A percentile compares a stretch with the other conserved stretches of the same genome.
Evolutionary conservation across 805 yeast species (phyloP).

Genomic region (Starmerella powellii): DNA sequence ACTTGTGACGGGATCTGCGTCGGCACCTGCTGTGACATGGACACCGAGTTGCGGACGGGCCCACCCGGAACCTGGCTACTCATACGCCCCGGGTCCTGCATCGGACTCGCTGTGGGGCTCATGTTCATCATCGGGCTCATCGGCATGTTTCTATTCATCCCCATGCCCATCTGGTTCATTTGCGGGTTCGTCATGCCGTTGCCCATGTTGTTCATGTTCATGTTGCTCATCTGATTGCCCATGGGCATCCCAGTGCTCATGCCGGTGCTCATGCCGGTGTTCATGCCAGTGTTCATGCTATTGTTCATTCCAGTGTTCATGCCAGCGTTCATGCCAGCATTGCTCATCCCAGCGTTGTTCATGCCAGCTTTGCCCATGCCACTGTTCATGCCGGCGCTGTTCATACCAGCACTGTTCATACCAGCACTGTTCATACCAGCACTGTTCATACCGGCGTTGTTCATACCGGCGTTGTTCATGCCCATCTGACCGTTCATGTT

Average conservation of each 20-base stretch:
- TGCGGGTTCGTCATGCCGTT: not conserved
- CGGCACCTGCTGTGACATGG: constrained; percentile 10
- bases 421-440: not conserved
- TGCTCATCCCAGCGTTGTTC: too few relatives aligned
- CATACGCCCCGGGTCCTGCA: constrained; percentile 2
- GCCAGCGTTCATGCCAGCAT: too few relatives aligned
- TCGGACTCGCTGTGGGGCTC: not conserved
- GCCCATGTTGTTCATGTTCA: not conserved
- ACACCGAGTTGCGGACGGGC: not conserved
- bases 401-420: not conserved
- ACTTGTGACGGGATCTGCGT: constrained; percentile 14
- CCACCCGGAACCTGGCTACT: not conserved
- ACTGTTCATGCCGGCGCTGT: not conserved
- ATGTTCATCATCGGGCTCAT: constrained; percentile 1
- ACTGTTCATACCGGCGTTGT: not conserved
- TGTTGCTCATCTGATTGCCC: constrained; percentile 7
- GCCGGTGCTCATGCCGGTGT: not conserved
- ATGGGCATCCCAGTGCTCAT: constrained; percentile 2
- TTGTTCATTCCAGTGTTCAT: too few relatives aligned
- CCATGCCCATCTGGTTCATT: not conserved
- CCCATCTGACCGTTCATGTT: constrained; percentile 3
- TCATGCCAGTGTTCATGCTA: not conserved
- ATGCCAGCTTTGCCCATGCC: too few relatives aligned
- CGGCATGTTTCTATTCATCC: not conserved
- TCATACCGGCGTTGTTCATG: not conserved